Percentiles rank a stretch among this genome's conserved stretches.
phyloP scores from a whole-genome alignment of 768 basidiomycete genomes.

The Rubroboletus pulcherrimus region DNA sequence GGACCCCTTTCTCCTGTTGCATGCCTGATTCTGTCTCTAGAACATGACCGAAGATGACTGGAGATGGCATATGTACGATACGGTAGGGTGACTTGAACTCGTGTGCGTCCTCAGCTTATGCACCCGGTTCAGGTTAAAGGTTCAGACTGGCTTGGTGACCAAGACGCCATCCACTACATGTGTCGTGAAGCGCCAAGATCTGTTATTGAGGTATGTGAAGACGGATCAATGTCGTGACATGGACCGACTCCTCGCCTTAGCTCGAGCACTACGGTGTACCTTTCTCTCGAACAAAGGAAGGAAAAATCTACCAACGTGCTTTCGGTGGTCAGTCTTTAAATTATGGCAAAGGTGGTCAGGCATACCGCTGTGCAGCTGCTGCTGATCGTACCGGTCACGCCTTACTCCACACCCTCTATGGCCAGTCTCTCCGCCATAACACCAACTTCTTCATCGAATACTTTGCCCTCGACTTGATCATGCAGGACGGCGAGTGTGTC shows the following conservation, averaged over 20 bases:
- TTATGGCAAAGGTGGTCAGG: slow-evolving; percentile 97
- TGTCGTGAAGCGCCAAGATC: slow-evolving; percentile 93
- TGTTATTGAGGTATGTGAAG: slow-evolving; percentile 73
- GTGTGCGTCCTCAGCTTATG: slow-evolving; percentile 13
- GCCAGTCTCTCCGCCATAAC: slow-evolving; percentile 97
- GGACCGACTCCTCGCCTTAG: slow-evolving; percentile 38
- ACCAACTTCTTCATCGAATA: slow-evolving; percentile 99
- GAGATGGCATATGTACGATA: slow-evolving; percentile 99
- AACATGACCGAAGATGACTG: slow-evolving; percentile 99
- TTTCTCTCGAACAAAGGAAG: slow-evolving; percentile 97
- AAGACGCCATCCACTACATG: slow-evolving; percentile 99
- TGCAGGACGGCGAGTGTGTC: slow-evolving; percentile 98
- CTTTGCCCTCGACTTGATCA: slow-evolving; percentile 98
- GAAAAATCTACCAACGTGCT: slow-evolving; percentile 99
- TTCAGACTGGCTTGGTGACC: slow-evolving; percentile 99
- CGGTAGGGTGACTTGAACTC: slow-evolving; percentile 46
- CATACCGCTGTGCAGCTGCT: slow-evolving; percentile 97
- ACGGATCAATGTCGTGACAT: not conserved
- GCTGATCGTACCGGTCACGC: slow-evolving; percentile 99
- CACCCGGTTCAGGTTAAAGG: slow-evolving; percentile 80
- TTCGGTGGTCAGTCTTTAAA: slow-evolving; percentile 98
- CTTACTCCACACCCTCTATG: slow-evolving; percentile 96
- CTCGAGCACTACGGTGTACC: slow-evolving; percentile 98
- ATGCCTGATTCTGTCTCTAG: slow-evolving; percentile 33
- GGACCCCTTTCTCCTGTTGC: slow-evolving; percentile 3